Conservation (phyloP, 1,284 basidiomycete species). For the Cutaneotrichosporon sp. region DNA sequence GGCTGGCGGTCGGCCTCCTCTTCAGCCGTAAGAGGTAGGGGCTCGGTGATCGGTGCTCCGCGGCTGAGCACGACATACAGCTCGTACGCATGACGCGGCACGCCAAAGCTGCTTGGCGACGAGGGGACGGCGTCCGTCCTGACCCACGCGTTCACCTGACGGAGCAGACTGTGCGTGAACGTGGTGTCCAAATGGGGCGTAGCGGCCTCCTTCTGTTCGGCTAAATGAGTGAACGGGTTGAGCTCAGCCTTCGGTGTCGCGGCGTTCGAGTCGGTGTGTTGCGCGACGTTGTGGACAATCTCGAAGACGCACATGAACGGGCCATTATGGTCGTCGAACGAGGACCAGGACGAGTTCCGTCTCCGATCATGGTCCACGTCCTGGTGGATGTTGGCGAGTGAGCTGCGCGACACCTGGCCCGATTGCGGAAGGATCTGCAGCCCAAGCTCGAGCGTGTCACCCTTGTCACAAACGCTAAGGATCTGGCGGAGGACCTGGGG, state of each 20-base stretch:
- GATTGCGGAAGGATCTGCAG: slow-evolving; percentile 63
- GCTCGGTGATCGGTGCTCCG: slow-evolving; percentile 48
- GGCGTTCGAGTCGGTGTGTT: slow-evolving; percentile 32
- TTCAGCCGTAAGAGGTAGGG: slow-evolving; percentile 48
- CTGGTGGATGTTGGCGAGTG: slow-evolving; percentile 23
- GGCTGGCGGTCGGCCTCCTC: slow-evolving; percentile 59
- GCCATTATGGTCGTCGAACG: slow-evolving; percentile 11
- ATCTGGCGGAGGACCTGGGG: slow-evolving; percentile 78
- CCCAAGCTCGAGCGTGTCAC: slow-evolving; percentile 85
- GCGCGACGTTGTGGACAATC: slow-evolving; percentile 55
- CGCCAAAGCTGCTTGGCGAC: slow-evolving; percentile 36
- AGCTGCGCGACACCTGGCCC: slow-evolving; percentile 33
- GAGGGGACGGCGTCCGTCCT: slow-evolving; percentile 44
- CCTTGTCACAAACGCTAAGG: slow-evolving; percentile 63
- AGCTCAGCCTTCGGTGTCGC: slow-evolving; percentile 47
- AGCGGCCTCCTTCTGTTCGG: slow-evolving; percentile 41
- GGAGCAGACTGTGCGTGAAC: slow-evolving; percentile 66
- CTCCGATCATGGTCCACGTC: slow-evolving; percentile 24
- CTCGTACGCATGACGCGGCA: slow-evolving; percentile 48
- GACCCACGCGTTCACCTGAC: slow-evolving; percentile 65
- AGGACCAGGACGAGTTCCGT: slow-evolving; percentile 8
- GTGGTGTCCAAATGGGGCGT: slow-evolving; percentile 63
- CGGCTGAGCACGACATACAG: slow-evolving; percentile 50
- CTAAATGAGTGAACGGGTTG: slow-evolving; percentile 42
- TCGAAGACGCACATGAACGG: slow-evolving; percentile 61